Evolutionary conservation across 202 grass and related monocot species (phyloP), one percentile per base, ranked within the genome.

Genomic region (Cymbopogon flexuosus): DNA sequence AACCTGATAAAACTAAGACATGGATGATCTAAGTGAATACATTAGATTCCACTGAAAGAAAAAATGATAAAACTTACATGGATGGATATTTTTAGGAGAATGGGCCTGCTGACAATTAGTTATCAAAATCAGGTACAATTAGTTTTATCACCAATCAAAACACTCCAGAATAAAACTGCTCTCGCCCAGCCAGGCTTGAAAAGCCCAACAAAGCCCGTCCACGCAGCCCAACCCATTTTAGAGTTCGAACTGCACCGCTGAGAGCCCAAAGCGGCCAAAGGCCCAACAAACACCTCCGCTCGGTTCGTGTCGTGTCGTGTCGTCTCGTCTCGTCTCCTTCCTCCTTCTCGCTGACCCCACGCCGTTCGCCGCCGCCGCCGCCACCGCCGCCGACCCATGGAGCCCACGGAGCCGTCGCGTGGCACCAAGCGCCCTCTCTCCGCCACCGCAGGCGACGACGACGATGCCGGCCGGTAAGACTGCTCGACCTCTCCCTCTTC

Each of bases 351-450:
- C 72, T 42, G 72, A 64, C 78, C 22, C 23, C 78, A 29, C 65
- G 15, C 13, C 78, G 37, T 79, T 81, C 72, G 65, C 72, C 72
- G 71, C 8, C 62, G 42, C 30, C 45, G 31, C 68, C 13, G 31
- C 68, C 13, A 8, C 19, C 54, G 19, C 16, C 51, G 21, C 10
- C 19, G 77, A 81, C 46, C 35, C 3, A 77, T 80, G 81, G 81
- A 84, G 37, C 62, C 79, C 64, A 73, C 79, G 80, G 88, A 83
- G 68, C 11, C 27, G 72, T 29, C 65, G 72, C 68, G 79, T 3
- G 85, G 91, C 45, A 88, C 73, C 52, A 88, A 93, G 88, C 86
- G 89, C 41, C 72, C 82, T 11, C 75, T 81, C 0, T 34, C 69
- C 35, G 29, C 68, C 22, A 9, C 67, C 31, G 40, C 16, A 57